Percentiles rank a stretch among this genome's conserved stretches.
These are phyloP conservation scores for Populus ilicifolia DNA, from an alignment of 345 rosid genomes.

Conservation along the genomic window DNA sequence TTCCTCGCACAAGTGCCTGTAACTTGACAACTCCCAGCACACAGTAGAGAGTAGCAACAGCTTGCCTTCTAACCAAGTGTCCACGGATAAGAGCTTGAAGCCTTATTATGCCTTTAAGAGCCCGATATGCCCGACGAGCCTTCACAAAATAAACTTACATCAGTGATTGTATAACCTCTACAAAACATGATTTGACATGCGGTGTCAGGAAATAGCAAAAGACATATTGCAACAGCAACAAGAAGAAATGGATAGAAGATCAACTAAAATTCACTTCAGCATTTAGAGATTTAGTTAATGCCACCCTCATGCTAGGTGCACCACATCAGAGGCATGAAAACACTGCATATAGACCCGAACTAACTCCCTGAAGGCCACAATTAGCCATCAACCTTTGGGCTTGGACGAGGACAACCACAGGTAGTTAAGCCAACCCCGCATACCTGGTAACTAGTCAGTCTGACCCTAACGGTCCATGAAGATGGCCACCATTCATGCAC, in stretches of 20 bases:
- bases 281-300: background rate
- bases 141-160: constrained; percentile 36
- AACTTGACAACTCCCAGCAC: constrained; percentile 80
- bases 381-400: background rate
- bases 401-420: background rate
- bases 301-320: background rate
- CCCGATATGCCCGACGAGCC: constrained; percentile 94
- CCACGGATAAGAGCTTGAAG: constrained; percentile 96
- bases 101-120: constrained; percentile 96
- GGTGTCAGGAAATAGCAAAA: background rate
- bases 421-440: background rate
- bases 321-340: background rate
- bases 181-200: constrained; percentile 2
- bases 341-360: background rate
- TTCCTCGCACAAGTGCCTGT: constrained; percentile 76
- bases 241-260: background rate
- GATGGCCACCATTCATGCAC: background rate
- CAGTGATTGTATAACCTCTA: constrained; percentile 21
- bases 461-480: background rate
- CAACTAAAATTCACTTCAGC: background rate
- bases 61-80: constrained; percentile 90
- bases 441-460: background rate
- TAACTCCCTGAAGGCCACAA: background rate
- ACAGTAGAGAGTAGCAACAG: constrained; percentile 68
- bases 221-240: background rate